Percentiles rank a stretch among this genome's conserved stretches.
phyloP scores from a whole-genome alignment of 1,284 basidiomycete genomes.

The Leccinum pachyderme region DNA sequence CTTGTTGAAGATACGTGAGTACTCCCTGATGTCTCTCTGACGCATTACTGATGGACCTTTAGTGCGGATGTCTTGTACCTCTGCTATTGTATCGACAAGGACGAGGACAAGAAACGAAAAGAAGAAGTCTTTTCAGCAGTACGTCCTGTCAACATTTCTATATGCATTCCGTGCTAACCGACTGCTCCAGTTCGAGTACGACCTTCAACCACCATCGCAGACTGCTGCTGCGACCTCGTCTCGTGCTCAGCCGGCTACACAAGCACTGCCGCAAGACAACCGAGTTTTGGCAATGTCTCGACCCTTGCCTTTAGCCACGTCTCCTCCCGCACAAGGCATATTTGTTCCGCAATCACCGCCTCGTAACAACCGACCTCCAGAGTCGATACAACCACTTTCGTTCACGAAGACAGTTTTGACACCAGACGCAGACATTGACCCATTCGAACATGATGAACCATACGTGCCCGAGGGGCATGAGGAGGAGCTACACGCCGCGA shows the following conservation, averaged over 20 bases:
- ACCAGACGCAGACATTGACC: slow-evolving; percentile 34
- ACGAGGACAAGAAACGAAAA: slow-evolving; percentile 59
- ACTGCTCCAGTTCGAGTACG: slow-evolving; percentile 41
- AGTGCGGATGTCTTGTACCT: slow-evolving; percentile 82
- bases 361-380: slow-evolving; percentile 15
- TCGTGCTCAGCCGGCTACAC: slow-evolving; percentile 11
- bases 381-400: slow-evolving; percentile 15
- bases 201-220: slow-evolving; percentile 37
- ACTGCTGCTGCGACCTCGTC: neutral
- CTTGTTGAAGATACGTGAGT: slow-evolving; percentile 76
- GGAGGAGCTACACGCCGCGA: slow-evolving; percentile 13
- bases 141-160: slow-evolving; percentile 32
- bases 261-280: slow-evolving; percentile 10
- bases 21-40: neutral
- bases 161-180: slow-evolving; percentile 7
- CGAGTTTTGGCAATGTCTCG: slow-evolving; percentile 3
- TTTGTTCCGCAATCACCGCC: slow-evolving; percentile 16
- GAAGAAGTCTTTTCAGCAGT: slow-evolving; percentile 73
- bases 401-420: slow-evolving; percentile 5
- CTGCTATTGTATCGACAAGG: slow-evolving; percentile 87
- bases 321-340: slow-evolving; percentile 14
- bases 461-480: slow-evolving; percentile 18
- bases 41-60: slow-evolving; percentile 5
- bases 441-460: slow-evolving; percentile 38
- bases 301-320: slow-evolving; percentile 10